Base-by-base conservation (phyloP, 2,329 filamentous ascomycete species). In the Coccinonectria pachysandricola region DNA sequence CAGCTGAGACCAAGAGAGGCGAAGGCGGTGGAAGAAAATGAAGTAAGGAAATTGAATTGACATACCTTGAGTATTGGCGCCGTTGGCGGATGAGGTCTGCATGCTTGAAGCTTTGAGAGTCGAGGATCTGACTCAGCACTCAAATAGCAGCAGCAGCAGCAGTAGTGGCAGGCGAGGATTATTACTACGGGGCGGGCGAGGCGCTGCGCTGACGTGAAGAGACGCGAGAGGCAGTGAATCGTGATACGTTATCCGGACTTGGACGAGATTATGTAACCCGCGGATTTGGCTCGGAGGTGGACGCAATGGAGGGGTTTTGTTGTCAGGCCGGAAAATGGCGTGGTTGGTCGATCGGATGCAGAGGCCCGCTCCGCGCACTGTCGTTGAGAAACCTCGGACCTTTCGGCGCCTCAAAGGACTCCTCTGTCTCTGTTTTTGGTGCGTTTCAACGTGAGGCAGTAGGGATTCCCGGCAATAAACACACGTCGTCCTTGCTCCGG, bases 81-180 rank as follows among this genome's bases (percentile, higher is more conserved):
- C 42, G 45, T 35, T 48, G 40, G 42, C 43, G 36, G 47, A 50
- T 38, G 47, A 45, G 37, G 47, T 40, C 45, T 46, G 43, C 47
- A 50, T 50, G 44, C 43, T 49, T 40, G 37, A 40, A 39, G 38
- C 48, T 36, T 37, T 37, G 34, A 39, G 30, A 27, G 32, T 36
- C 31, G 33, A 40, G 37, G 41, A 39, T 51, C 49, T 52, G 46
- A 52, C 46, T 52, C 49, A 52, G 49, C 49, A 52, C 40, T 37
- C 41, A 44, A 40, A 45, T 45, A 41, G 34, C 38, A 34, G 38
- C 30, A 26, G 37, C 21, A n/a, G n/a, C n/a, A n/a, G n/a, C n/a
- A n/a, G n/a, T n/a, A 27, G 36, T 20, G 30, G 38, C 32, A 34
- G 25, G 33, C 42, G 33, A 46, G 40, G 43, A 42, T 45, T 45